These are phyloP conservation scores for Malus fusca DNA, from an alignment of 306 rosid genomes.

Conservation along the genomic window DNA sequence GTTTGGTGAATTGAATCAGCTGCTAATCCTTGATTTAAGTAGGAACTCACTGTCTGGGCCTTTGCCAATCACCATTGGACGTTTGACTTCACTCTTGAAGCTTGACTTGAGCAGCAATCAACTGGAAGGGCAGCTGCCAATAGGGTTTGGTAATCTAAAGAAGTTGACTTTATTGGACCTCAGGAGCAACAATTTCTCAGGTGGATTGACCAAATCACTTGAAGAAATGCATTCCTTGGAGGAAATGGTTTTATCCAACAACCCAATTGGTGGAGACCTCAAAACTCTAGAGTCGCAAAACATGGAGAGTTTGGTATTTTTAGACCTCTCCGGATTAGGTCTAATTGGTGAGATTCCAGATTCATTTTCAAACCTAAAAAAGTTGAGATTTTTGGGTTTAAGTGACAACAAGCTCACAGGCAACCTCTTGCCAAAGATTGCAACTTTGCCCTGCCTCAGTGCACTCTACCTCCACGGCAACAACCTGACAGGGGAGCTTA, in stretches of 20 bases:
- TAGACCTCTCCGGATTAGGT: slow-evolving; percentile 68
- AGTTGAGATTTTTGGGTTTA: slow-evolving; percentile 69
- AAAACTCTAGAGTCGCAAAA: slow-evolving; percentile 48
- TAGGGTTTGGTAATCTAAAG: slow-evolving; percentile 38
- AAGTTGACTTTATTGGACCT: slow-evolving; percentile 75
- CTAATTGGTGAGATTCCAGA: slow-evolving; percentile 75
- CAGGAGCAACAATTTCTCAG: slow-evolving; percentile 57
- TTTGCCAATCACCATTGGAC: slow-evolving; percentile 50
- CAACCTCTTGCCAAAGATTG: slow-evolving; percentile 53
- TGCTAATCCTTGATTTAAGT: slow-evolving; percentile 70
- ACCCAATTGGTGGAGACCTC: slow-evolving; percentile 72
- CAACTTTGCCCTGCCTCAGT: slow-evolving; percentile 50
- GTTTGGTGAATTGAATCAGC: slow-evolving; percentile 38
- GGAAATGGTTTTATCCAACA: slow-evolving; percentile 63
- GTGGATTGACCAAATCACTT: slow-evolving; percentile 55
- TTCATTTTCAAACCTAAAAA: slow-evolving; percentile 54
- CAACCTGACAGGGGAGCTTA: slow-evolving; percentile 60
- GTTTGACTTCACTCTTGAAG: slow-evolving; percentile 58
- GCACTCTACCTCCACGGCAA: slow-evolving; percentile 76
- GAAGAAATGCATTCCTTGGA: slow-evolving; percentile 53
- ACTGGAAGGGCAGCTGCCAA: slow-evolving; percentile 44
- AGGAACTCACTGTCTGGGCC: slow-evolving; percentile 64
- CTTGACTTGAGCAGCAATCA: slow-evolving; percentile 69
- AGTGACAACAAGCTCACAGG: slow-evolving; percentile 75
- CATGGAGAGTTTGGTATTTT: slow-evolving; percentile 44